These are phyloP conservation scores for Phytophthora sp. DNA, from an alignment of 352 stramenopile species.

Conservation along the genomic window DNA sequence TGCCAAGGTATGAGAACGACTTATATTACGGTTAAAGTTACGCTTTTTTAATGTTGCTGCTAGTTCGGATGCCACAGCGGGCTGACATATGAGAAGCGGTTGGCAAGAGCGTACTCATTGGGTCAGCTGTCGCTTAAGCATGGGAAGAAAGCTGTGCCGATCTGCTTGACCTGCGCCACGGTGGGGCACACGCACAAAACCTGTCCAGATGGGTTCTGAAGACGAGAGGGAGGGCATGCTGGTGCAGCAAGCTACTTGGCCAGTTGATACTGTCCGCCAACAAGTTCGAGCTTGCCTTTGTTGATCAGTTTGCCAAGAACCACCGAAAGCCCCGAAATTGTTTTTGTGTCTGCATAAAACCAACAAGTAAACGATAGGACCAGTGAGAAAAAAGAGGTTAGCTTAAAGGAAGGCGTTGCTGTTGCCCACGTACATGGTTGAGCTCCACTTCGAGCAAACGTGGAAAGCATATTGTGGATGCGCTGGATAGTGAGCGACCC, in stretches of 20 bases:
- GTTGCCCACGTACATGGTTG: conserved; percentile 67
- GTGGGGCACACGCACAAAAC: conserved; percentile 55
- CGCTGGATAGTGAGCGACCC: conserved; percentile 90
- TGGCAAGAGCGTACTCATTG: conserved; percentile 66
- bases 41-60: conserved; percentile 5
- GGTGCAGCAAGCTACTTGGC: conserved; percentile 41
- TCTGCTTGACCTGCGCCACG: conserved; percentile 61
- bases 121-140: conserved; percentile 46
- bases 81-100: conserved; percentile 58
- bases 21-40: conserved; percentile 2
- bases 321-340: conserved; percentile 75
- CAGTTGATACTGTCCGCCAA: conserved; percentile 75
- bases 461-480: conserved; percentile 96
- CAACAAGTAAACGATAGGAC: conserved; percentile 8
- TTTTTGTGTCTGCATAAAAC: conserved; percentile 73
- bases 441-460: conserved; percentile 74
- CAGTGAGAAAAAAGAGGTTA: conserved; percentile 4
- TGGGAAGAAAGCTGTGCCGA: conserved; percentile 30
- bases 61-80: conserved; percentile 71
- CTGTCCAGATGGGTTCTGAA: conserved; percentile 68
- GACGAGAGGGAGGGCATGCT: neutral
- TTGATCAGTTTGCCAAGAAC: conserved; percentile 76
- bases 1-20: conserved; percentile 37
- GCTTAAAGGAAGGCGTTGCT: neutral
- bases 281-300: conserved; percentile 70